Base-by-base conservation (phyloP, 75 land plant species). In the Ceratopteris richardii region DNA sequence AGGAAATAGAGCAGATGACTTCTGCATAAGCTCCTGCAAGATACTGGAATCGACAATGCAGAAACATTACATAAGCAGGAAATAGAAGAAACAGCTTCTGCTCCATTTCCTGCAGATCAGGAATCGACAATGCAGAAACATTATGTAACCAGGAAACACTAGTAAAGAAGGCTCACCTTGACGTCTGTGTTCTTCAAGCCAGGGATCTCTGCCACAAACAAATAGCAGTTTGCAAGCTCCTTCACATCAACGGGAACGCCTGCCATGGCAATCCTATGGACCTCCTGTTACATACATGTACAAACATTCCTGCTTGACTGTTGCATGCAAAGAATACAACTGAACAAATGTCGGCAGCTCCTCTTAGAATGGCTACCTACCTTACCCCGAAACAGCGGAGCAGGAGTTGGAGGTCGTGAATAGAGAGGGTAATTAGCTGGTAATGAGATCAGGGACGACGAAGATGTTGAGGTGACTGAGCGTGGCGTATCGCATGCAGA, bases 161-260 rank as follows among this genome's bases (percentile, higher is more conserved):
- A n/a, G n/a, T n/a, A 47, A n/a, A 64, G 19, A 40, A 44, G 9
- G 13, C 20, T 21, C 60, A 73, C 76, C 78, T 70, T 75, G 26
- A 75, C 58, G 17, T 71, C 68, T 2, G 63, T 46, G 37, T 57
- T 41, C 69, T 71, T 71, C 22, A 75, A 29, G 11, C 78, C 78
- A 17, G 78, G 75, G 51, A 71, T 64, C 54, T 71, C 78, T 27
- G 60, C 48, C 9, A 71, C 68, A 51, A 75, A 75, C 2, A 72
- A 20, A 22, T 75, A 71, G 18, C 58, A 58, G 39, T 39, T 66
- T 9, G 78, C 20, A 46, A 54, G 60, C 69, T 75, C 76, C 58
- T 71, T 71, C 12, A 75, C 69, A 60, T 75, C 78, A 1, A 65
- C 78, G 43, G 75, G 61, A 12, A 72, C 74, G 26, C 47, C 55